These are phyloP conservation scores for Lachnellula arida DNA, from an alignment of 2,329 filamentous ascomycete species.

Conservation along the genomic window DNA sequence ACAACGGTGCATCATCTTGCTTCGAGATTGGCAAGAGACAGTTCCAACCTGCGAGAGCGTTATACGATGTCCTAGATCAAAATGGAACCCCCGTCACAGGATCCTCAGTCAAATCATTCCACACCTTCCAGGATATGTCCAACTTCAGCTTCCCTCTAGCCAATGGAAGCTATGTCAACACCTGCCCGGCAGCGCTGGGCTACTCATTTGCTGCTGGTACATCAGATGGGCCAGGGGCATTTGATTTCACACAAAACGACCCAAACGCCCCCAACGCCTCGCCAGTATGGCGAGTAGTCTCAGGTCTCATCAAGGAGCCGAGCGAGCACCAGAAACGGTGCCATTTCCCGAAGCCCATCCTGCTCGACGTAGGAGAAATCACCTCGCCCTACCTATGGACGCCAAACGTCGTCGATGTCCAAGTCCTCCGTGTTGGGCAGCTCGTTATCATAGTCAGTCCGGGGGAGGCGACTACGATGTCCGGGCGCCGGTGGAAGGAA, in stretches of 20 bases:
- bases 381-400: slow-evolving; percentile 77
- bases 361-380: slow-evolving; percentile 86
- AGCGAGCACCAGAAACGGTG: slow-evolving; percentile 66
- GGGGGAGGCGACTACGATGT: slow-evolving; percentile 90
- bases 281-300: slow-evolving; percentile 71
- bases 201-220: slow-evolving; percentile 93
- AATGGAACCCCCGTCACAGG: slow-evolving; percentile 48
- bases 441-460: slow-evolving; percentile 79
- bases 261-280: slow-evolving; percentile 63
- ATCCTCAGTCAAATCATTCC: slow-evolving; percentile 70
- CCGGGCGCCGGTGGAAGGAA: slow-evolving; percentile 78
- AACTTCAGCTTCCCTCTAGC: slow-evolving; percentile 68
- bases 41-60: slow-evolving; percentile 53
- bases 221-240: slow-evolving; percentile 82
- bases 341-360: slow-evolving; percentile 76
- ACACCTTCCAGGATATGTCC: slow-evolving; percentile 80
- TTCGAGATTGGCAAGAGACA: slow-evolving; percentile 74
- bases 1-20: slow-evolving; percentile 68
- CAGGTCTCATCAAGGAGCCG: slow-evolving; percentile 66
- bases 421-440: slow-evolving; percentile 78
- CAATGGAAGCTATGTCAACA: slow-evolving; percentile 65
- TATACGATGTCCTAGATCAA: slow-evolving; percentile 52
- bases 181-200: slow-evolving; percentile 82
- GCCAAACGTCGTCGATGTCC: slow-evolving; percentile 87
- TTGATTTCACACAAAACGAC: slow-evolving; percentile 90